A percentile compares a stretch with the other conserved stretches of the same genome.
Conservation (phyloP, 805 yeast genomes). For the Saccharomycopsis sp. region DNA sequence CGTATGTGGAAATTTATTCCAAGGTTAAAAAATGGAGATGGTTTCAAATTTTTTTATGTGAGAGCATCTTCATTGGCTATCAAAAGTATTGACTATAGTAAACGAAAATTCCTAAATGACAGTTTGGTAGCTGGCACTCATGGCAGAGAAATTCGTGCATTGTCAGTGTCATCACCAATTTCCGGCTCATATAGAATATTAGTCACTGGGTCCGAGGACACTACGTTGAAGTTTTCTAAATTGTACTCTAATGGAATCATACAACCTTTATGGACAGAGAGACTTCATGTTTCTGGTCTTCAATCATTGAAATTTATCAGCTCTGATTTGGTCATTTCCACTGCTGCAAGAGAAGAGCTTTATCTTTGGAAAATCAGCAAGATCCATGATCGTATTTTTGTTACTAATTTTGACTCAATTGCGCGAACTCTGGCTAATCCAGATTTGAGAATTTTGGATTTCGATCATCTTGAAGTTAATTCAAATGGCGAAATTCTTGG, state of each 20-base stretch:
- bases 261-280: constrained; percentile 49
- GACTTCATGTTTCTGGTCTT: constrained; percentile 84
- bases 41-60: constrained; percentile 48
- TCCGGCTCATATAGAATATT: constrained; percentile 26
- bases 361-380: constrained; percentile 62
- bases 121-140: constrained; percentile 61
- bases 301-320: constrained; percentile 65
- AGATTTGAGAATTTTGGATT: constrained; percentile 88
- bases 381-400: constrained; percentile 34
- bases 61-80: constrained; percentile 45
- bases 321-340: constrained; percentile 40
- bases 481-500: constrained; percentile 30
- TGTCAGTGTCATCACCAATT: constrained; percentile 43
- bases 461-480: constrained; percentile 43
- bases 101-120: constrained; percentile 10
- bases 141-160: constrained; percentile 84
- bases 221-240: constrained; percentile 57
- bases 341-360: constrained; percentile 87
- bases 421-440: constrained; percentile 51
- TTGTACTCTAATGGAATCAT: constrained; percentile 37
- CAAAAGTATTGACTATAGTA: constrained; percentile 28
- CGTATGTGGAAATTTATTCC: constrained; percentile 62
- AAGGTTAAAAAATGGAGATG: constrained; percentile 21
- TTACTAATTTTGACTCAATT: constrained; percentile 44
- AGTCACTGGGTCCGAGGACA: constrained; percentile 85